Evolutionary conservation across 2,329 filamentous ascomycete species (phyloP), one percentile per base, ranked within the genome.

Genomic region (Pyrenophora seminiperda): DNA sequence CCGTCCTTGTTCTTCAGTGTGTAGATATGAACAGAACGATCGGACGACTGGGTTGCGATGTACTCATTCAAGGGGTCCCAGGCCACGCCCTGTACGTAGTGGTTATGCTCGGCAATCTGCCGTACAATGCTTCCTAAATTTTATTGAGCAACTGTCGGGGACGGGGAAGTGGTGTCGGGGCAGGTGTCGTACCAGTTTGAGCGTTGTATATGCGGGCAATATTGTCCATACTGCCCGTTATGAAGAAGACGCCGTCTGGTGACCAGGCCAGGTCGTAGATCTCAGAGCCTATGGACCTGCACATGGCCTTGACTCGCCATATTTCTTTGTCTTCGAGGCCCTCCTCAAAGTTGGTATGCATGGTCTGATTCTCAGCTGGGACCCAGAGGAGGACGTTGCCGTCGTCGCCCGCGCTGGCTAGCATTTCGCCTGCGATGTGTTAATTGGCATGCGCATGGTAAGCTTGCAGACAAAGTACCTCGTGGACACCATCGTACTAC

Each of bases 201-300:
- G 92, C 90, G 74, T 96, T 97, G 79, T 97, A 97, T 64, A 99
- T 97, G 52, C 93, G 85, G 50, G 94, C 92, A 71, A 97, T 88
- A 72, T 99, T 99, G 77, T 99, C 94, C 92, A 99, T 97, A 76
- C 94, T 97, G 31, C 94, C 94, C 18, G 95, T 97, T 65, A 99
- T 97, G 78, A 99, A 96, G 77, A 95, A 94, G 31, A 87, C 80
- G 31, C 90, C 91, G 73, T 99, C 94, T n/a, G 95, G 95, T 40
- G 94, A 97, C 95, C 94, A 99, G 41, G 94, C 94, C 49, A 99
- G 79, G 74, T 99, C 94, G 76, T 99, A 99, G 61, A 99, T 97
- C 73, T 99, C 94, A 9, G 92, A 91, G 29, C 92, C 93, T 55
- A 89, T 90, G 37, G 92, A 96, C 55, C 94, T 86, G 75, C 92